A percentile compares a stretch with the other conserved stretches of the same genome.
phyloP scores from a whole-genome alignment of 2,329 filamentous ascomycete species.

The Monosporascus sp. region DNA sequence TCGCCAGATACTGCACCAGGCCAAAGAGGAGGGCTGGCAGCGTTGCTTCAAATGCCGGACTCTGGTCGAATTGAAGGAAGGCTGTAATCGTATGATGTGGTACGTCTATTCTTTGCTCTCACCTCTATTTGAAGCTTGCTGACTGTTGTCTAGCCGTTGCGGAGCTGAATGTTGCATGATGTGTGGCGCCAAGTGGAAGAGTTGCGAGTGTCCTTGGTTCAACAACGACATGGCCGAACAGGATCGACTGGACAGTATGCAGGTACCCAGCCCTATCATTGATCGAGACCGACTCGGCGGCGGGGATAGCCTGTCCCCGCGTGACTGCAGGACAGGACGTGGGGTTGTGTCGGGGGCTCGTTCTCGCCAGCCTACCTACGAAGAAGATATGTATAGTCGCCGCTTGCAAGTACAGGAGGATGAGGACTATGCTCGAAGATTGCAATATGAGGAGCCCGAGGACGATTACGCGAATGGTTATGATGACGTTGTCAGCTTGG shows the following conservation, averaged over 20 bases:
- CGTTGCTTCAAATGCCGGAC: constrained; percentile 68
- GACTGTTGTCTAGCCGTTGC: constrained; percentile 51
- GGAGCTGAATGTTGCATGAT: constrained; percentile 83
- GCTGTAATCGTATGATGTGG: constrained; percentile 87
- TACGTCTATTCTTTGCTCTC: constrained; percentile 34
- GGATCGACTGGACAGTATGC: constrained; percentile 50
- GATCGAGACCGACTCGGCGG: constrained; percentile 29
- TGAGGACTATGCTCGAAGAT: constrained; percentile 32
- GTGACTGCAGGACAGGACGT: constrained; percentile 23
- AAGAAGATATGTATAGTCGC: constrained; percentile 42
- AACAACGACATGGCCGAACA: constrained; percentile 52
- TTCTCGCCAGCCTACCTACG: constrained; percentile 31
- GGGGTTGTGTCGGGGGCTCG: constrained; percentile 19
- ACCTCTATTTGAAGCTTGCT: constrained; percentile 5
- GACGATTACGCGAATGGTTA: constrained; percentile 33
- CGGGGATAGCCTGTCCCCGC: constrained; percentile 12
- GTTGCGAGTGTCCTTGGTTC: constrained; percentile 77
- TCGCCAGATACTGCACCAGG: constrained; percentile 56
- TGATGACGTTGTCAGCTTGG: constrained; percentile 36
- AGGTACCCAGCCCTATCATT: constrained; percentile 34
- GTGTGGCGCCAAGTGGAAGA: constrained; percentile 77
- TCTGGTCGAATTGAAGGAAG: constrained; percentile 74
- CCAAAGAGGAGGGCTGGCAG: constrained; percentile 66
- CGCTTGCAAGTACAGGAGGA: constrained; percentile 43
- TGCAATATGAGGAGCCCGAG: constrained; percentile 30